Base-by-base conservation (phyloP, 2,329 filamentous ascomycete species). In the Lasiodiplodia sp. region DNA sequence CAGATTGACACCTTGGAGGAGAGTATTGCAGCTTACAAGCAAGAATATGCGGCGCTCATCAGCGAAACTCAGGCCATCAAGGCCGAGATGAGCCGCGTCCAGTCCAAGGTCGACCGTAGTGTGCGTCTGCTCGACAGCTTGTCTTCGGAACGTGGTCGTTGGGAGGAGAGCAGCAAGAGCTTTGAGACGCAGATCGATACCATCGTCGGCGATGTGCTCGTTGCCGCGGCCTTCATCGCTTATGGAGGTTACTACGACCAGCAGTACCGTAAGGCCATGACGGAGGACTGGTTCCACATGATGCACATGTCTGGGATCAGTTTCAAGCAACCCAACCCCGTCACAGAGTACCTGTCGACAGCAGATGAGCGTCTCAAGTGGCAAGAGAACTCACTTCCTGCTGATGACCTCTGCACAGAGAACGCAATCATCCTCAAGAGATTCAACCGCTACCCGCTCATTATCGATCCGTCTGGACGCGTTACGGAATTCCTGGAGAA, bases 111-210 rank as follows among this genome's bases (percentile, higher is more conserved):
- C 68, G 93, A 98, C 78, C 91, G 96, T 78, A 98, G 95, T 83
- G 93, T 97, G 71, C 91, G 94, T 76, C 86, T 99, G 58, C 89
- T 99, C 23, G 95, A 97, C 81, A 97, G 94, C 81, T 85, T 99
- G 73, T 96, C 96, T 10, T 97, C 95, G 4, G 96, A 99, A 83
- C 89, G 95, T 80, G 88, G 87, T 49, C 91, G 96, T 76, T 99
- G 96, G 96, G 96, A 99, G 77, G 93, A 95, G 76, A 94, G 94
- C 73, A 99, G 96, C 87, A 97, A 92, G 82, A 97, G 95, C 0
- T 99, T 99, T 78, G 95, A 98, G 80, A 97, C 94, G 2, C 96
- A 99, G 78, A 98, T 99, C 78, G 92, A 92, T 79, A 99, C 96
- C 2, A 89, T 99, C 65, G 93, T 99, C 47, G 96, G 96, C 70